Evolutionary conservation across 805 yeast species (phyloP), one percentile per base, ranked within the genome.

Genomic region (Kodamaea kaohsiungensis): DNA sequence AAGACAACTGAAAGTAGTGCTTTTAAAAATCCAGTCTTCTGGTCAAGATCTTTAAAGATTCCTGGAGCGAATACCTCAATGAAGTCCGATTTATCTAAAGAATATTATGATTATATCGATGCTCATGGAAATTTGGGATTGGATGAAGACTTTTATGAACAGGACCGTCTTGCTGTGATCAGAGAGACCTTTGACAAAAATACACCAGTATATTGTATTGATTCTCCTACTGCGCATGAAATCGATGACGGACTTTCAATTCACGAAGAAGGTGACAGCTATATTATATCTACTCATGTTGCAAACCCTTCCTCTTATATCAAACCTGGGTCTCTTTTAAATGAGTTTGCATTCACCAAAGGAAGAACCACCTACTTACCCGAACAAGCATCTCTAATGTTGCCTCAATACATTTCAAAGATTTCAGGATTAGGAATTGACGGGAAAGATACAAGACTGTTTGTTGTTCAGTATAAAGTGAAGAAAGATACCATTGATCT

Each of bases 201-300:
- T 79, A 17, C 37, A 10, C 79, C 82, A 0, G 85, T 91, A 1
- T 93, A 84, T 66, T 91, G 98, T 69, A 90, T 93, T 55, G 99
- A 95, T 70, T 78, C 87, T 2, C 82, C 75, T 2, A 78, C 78
- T 43, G 96, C 98, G 0, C 87, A 87, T 60, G 98, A 95, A 68
- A 88, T 95, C 55, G 99, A 93, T 68, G 99, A 93, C 69, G 99
- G 98, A 47, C 77, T 93, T 25, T 83, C 97, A 0, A 73, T 93
- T 16, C 73, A 73, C 45, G 58, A 56, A 2, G 51, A 64, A 2
- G 62, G 61, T 27, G 57, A 59, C 25, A 63, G 63, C 12, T 82
- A 72, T 59, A 70, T 74, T 8, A 59, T 92, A 4, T 80, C 86
- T 30, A 77, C 91, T 1, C 96, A 88, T 66, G 83, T 93, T 57